Percentiles rank a stretch among this genome's conserved stretches.
These are phyloP conservation scores for Boletus vinaceobasis DNA, from an alignment of 768 basidiomycete species.

Conservation along the genomic window DNA sequence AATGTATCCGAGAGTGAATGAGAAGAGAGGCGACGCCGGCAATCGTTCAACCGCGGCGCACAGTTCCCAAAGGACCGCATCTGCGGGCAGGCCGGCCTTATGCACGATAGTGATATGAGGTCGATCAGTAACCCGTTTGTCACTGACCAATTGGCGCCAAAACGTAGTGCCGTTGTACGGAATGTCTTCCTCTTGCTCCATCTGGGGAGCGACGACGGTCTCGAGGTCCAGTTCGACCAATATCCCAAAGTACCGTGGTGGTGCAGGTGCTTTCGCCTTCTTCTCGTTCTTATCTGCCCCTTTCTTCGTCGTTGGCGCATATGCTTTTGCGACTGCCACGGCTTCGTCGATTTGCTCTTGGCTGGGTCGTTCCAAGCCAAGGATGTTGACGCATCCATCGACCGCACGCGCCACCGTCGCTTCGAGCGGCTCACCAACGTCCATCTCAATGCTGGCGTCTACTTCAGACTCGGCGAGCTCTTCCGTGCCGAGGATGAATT, in stretches of 20 bases:
- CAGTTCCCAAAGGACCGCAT: constrained; percentile 43
- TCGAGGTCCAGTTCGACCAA: constrained; percentile 68
- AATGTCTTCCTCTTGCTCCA: constrained; percentile 35
- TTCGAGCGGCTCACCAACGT: constrained; percentile 52
- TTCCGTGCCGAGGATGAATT: constrained; percentile 66
- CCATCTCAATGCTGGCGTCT: constrained; percentile 67
- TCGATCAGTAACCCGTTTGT: constrained; percentile 46
- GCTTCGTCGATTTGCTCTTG: constrained; percentile 51
- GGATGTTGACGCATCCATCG: constrained; percentile 49
- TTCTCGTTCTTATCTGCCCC: constrained; percentile 16
- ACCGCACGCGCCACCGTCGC: constrained; percentile 56
- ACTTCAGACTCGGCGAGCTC: constrained; percentile 62
- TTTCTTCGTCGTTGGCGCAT: constrained; percentile 33
- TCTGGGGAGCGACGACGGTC: constrained; percentile 40
- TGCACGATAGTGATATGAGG: constrained; percentile 93
- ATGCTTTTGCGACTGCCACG: constrained; percentile 39
- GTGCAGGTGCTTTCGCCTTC: constrained; percentile 19
- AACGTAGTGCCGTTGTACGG: constrained; percentile 36
- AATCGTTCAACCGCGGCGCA: constrained; percentile 17
- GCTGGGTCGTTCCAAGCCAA: constrained; percentile 52
- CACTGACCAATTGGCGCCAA: constrained; percentile 45
- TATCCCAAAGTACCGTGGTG: constrained; percentile 74
- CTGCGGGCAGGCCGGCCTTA: constrained; percentile 40
- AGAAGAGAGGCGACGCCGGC: constrained; percentile 50
- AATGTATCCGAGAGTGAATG: constrained; percentile 56